Percentiles rank a stretch among this genome's conserved stretches.
Conservation (phyloP, 2,329 filamentous ascomycete species). For the Aspergillus cejpii region DNA sequence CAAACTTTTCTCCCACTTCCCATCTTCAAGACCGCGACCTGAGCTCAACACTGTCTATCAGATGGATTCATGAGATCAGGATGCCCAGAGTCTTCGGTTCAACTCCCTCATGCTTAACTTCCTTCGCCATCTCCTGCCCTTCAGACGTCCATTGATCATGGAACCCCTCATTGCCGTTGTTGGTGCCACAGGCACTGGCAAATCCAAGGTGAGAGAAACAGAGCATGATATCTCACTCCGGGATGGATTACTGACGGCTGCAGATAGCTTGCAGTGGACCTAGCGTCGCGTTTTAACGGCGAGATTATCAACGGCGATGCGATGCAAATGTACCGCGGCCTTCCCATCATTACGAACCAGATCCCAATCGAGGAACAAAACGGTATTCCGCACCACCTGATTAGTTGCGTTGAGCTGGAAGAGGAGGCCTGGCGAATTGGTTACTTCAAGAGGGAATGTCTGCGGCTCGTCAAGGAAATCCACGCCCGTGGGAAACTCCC, state of each 20-base stretch:
- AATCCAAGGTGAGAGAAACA: constrained; percentile 64
- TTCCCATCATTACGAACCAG: constrained; percentile 95
- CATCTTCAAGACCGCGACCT: background rate
- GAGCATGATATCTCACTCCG: background rate
- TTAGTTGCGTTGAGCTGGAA: constrained; percentile 68
- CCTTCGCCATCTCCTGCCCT: constrained; percentile 17
- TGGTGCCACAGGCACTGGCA: constrained; percentile 87
- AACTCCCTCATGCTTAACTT: constrained; percentile 24
- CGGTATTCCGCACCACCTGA: constrained; percentile 78
- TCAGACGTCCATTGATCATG: constrained; percentile 23
- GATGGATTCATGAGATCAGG: constrained; percentile 5
- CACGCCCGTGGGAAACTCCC: constrained; percentile 70
- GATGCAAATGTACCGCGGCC: constrained; percentile 90
- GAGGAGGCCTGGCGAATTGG: constrained; percentile 79
- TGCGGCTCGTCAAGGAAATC: constrained; percentile 67
- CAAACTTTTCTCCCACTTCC: constrained; percentile 2
- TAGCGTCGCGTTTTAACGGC: constrained; percentile 76
- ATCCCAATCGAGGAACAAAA: constrained; percentile 67
- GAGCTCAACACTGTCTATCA: background rate
- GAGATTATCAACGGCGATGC: constrained; percentile 97
- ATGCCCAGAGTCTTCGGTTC: constrained; percentile 8
- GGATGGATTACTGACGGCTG: constrained; percentile 23
- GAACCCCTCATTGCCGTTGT: constrained; percentile 70
- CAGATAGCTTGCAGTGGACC: constrained; percentile 73
- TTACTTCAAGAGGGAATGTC: constrained; percentile 65